phyloP scores from a whole-genome alignment of 345 rosid species.

The Corymbia maculata region DNA sequence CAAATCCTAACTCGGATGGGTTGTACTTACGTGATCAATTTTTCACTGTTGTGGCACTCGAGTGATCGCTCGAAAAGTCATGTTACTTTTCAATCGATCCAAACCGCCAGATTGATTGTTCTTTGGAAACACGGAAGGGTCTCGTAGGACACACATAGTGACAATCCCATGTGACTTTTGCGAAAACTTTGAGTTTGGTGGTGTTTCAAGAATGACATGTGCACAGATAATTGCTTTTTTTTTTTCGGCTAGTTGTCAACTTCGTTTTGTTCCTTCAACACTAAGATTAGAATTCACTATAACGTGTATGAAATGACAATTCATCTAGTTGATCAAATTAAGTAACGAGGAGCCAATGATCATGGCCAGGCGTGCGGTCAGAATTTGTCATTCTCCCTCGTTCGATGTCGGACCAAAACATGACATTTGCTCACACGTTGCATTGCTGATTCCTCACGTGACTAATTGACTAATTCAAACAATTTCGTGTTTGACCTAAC shows the following conservation, averaged over 20 bases:
- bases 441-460: neutral
- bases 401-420: no score
- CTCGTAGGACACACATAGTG: neutral
- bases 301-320: no score
- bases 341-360: no score
- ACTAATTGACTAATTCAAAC: neutral
- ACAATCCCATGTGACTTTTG: neutral
- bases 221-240: neutral
- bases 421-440: neutral
- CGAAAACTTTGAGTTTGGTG: neutral
- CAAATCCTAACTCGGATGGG: no score
- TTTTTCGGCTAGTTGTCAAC: no score
- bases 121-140: neutral
- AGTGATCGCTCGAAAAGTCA: neutral
- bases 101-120: rapidly evolving
- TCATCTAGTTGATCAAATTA: no score
- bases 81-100: no score
- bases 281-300: no score
- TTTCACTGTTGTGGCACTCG: rapidly evolving
- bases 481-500: neutral
- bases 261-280: no score
- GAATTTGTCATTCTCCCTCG: no score
- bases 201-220: neutral
- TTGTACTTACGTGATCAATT: no score
- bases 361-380: neutral